These are phyloP conservation scores for Wickerhamomyces alni DNA, from an alignment of 805 yeast species.

Conservation along the genomic window DNA sequence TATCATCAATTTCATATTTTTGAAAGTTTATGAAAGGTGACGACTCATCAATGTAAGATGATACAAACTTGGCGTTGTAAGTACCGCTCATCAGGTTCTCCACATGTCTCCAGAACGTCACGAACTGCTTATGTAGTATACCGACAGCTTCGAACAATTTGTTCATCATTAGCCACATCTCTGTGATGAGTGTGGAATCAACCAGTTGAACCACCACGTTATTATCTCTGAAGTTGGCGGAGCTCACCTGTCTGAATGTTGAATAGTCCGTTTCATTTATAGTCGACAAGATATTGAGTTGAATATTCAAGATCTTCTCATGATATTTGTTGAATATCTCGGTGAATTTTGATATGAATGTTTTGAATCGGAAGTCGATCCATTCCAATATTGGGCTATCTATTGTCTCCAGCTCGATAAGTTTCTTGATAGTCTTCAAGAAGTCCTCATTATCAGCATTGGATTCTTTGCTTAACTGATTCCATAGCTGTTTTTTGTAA, in stretches of 20 bases:
- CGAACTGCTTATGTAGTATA: constrained; percentile 32
- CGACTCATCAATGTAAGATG: constrained; percentile 26
- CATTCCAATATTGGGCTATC: constrained; percentile 64
- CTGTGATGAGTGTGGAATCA: constrained; percentile 51
- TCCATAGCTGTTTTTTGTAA: constrained; percentile 53
- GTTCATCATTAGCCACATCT: constrained; percentile 50
- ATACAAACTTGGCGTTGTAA: constrained; percentile 31
- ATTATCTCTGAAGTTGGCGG: constrained; percentile 8
- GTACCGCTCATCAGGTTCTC: constrained; percentile 47
- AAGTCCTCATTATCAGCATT: constrained; percentile 22
- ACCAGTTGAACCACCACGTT: constrained; percentile 23
- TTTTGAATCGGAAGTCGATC: constrained; percentile 44
- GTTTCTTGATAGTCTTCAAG: constrained; percentile 41
- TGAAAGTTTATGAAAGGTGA: constrained; percentile 35
- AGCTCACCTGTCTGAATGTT: constrained; percentile 18
- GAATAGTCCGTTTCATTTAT: constrained; percentile 29
- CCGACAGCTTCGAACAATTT: constrained; percentile 37
- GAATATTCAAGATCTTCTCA: constrained; percentile 33
- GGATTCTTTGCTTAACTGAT: constrained; percentile 26
- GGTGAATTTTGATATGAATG: constrained; percentile 32
- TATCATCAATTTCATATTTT: constrained; percentile 34
- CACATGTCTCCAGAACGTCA: constrained; percentile 49
- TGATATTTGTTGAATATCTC: constrained; percentile 37
- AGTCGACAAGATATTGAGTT: constrained; percentile 34
- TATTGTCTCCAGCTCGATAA: constrained; percentile 56